Conservation (phyloP, 78 protist genomes). For the Mantamonas sphyraenae region DNA sequence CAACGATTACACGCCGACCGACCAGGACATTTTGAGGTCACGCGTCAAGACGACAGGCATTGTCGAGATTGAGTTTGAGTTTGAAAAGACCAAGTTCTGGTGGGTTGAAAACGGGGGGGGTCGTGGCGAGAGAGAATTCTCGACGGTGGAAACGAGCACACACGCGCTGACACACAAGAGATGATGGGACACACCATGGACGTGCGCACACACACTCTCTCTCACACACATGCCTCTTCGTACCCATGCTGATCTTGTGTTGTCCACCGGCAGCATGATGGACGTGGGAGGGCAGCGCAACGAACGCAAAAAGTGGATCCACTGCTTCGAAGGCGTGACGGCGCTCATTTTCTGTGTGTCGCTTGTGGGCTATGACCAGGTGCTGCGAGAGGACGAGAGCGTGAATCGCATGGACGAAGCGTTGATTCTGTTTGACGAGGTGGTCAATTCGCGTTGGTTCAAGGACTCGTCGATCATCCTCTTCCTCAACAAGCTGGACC, state of each 20-base stretch:
- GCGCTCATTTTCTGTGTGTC: conserved; percentile 62
- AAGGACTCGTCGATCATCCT: conserved; percentile 46
- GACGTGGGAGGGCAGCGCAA: conserved; percentile 70
- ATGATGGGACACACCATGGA: too few species aligned
- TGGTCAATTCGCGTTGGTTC: conserved; percentile 58
- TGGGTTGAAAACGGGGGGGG: too few species aligned
- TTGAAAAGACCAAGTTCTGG: conserved; percentile 40
- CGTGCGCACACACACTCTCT: too few species aligned
- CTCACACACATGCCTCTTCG: too few species aligned
- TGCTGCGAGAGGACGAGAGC: conserved; percentile 48
- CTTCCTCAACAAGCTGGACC: conserved; percentile 66
- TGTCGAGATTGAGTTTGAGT: conserved; percentile 49
- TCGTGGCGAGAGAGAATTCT: too few species aligned
- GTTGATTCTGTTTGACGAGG: conserved; percentile 49
- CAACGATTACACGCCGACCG: conserved; percentile 24
- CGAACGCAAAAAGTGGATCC: conserved; percentile 69
- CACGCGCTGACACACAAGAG: too few species aligned
- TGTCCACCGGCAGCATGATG: too few species aligned
- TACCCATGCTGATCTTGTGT: too few species aligned
- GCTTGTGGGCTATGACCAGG: conserved; percentile 63
- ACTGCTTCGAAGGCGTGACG: conserved; percentile 70
- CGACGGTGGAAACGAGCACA: too few species aligned
- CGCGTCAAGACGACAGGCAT: conserved; percentile 49
- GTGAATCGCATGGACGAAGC: conserved; percentile 68
- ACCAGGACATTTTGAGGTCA: conserved; percentile 32